These are phyloP conservation scores for Ascodesmis nigricans DNA, from an alignment of 495 filamentous ascomycete species.

Conservation along the genomic window DNA sequence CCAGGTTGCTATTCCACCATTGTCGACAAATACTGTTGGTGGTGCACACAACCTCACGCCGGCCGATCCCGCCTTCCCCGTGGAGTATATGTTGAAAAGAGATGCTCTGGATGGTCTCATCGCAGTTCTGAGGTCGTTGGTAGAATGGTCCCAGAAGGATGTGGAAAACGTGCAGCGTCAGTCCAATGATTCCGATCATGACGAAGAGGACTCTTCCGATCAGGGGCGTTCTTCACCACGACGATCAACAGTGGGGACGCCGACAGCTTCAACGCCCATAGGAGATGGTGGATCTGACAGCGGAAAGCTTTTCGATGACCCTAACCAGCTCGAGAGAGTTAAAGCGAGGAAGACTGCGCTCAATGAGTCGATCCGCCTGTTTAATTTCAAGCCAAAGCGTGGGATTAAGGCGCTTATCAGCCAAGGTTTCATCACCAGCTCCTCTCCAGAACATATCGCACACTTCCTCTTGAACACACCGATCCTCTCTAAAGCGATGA, in stretches of 20 bases:
- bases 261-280: slow-evolving; percentile 12
- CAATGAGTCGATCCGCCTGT: slow-evolving; percentile 67
- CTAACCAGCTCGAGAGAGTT: slow-evolving; percentile 70
- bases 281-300: slow-evolving; percentile 10
- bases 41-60: slow-evolving; percentile 29
- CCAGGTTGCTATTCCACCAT: slow-evolving; percentile 39
- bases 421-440: slow-evolving; percentile 64
- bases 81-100: slow-evolving; percentile 72
- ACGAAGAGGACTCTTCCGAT: slow-evolving; percentile 16
- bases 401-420: slow-evolving; percentile 66
- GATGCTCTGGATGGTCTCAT: slow-evolving; percentile 73
- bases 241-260: slow-evolving; percentile 14
- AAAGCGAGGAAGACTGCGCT: slow-evolving; percentile 87
- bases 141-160: slow-evolving; percentile 75
- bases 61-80: slow-evolving; percentile 44
- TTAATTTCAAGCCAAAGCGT: slow-evolving; percentile 95
- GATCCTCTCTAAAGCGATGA: slow-evolving; percentile 64
- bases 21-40: slow-evolving; percentile 54
- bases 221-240: slow-evolving; percentile 12
- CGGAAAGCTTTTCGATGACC: slow-evolving; percentile 39
- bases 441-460: slow-evolving; percentile 62
- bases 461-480: slow-evolving; percentile 50
- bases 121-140: slow-evolving; percentile 65
- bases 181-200: slow-evolving; percentile 9
- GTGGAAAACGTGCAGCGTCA: slow-evolving; percentile 32